Base-by-base conservation (phyloP, 805 yeast species). In the Brettanomyces bruxellensis region DNA sequence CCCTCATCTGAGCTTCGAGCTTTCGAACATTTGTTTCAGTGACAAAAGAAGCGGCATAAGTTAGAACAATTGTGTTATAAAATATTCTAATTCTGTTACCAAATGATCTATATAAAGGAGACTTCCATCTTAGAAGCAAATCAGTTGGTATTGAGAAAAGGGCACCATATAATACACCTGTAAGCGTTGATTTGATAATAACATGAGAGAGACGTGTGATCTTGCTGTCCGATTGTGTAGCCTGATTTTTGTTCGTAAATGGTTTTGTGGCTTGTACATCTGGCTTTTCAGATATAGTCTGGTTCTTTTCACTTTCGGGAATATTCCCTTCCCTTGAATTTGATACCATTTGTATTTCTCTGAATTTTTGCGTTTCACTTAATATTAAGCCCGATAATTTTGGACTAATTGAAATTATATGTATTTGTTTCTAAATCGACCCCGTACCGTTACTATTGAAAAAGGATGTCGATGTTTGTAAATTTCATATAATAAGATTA, bases 161-260 rank as follows among this genome's bases (percentile, higher is more conserved):
- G 3, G 70, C 67, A 14, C 70, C 70, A 44, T 66, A 66, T 11
- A 65, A 49, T 5, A 63, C 69, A 25, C 70, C 70, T 12, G 55
- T 51, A 23, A 64, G 46, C 4, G 62, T 64, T 4, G 68, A 59
- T 43, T 58, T 56, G 7, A 58, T n/a, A 6, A 66, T 64, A 12
- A 64, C 58, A 32, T 50, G 47, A 6, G 60, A 55, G 9, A 65
- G 51, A 40, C 60, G 47, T 34, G 49, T 48, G 4, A 64, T 52
- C 36, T 58, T 25, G n/a, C 14, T 25, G 18, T 43, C 46, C 11
- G 41, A 37, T 25, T 43, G 46, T 22, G 37, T 25, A 13, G 36
- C 28, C 5, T 34, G 37, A 13, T 43, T 37, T 8, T 24, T 9
- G 39, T 18, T 37, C 4, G 46, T 43, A 41, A 43, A 43, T 25